Base-by-base conservation (phyloP, 2,329 filamentous ascomycete species). In the Xylaria sp. region DNA sequence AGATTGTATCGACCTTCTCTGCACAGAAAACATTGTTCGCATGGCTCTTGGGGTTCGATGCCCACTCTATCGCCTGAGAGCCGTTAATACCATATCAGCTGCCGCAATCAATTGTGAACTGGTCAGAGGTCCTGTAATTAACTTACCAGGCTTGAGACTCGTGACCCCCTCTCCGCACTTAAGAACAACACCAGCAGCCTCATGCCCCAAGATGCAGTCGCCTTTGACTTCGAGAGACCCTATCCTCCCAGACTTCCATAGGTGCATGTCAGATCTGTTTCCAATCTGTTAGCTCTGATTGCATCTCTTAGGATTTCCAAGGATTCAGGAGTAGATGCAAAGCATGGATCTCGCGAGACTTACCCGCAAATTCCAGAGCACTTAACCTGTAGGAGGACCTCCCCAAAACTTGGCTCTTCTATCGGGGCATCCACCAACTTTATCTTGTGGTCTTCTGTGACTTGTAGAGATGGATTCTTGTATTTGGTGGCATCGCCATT, bases 41-140 rank as follows among this genome's bases (percentile, higher is more conserved):
- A 92, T 0, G 90, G 88, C 0, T 91, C 87, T 23, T 89, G 89
- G 0, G 89, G 89, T 74, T 92, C 90, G 18, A 92, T 80, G 3
- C 90, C 90, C 10, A 92, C 89, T 61, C 89, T 82, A 74, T 92
- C 90, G 12, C 89, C 88, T 81, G 50, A 41, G 55, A 46, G 25
- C 12, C 8, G 20, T 72, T 15, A 72, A 32, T 46, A 37, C 15
- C 15, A 44, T n/a, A 15, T 50, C n/a, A 13, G 34, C n/a, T 44
- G n/a, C 9, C 20, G 20, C 20, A 55, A 12, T 51, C 55, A 18
- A 28, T 41, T 10, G 12, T 39, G 44, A 39, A 39, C 15, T 18
- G 28, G 39, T 7, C 50, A 41, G 44, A 51, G 39, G 44, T 48
- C 18, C 10, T 2, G n/a, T 9, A 46, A 39, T 48, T 18, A 51